Evolutionary conservation across 2,329 filamentous ascomycete species (phyloP), one percentile per base, ranked within the genome.

Genomic region (Fusarium sambucinum): DNA sequence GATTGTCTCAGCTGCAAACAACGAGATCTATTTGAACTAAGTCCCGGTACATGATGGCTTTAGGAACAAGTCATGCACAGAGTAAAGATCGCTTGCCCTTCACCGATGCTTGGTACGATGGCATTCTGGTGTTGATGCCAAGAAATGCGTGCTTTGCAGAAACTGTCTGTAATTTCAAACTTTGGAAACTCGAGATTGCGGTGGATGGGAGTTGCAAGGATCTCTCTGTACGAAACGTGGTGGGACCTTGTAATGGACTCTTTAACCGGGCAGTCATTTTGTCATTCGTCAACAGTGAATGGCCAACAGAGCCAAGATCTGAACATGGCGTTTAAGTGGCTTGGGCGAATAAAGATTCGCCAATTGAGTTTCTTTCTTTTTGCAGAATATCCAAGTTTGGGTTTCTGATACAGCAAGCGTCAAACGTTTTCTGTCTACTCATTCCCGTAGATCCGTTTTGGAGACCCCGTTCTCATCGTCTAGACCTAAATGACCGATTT

Each of bases 251-350:
- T 29, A 38, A 45, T 48, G 52, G 57, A 62, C 60, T 16, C 51
- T 64, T 47, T n/a, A 33, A 35, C 21, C 21, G 35, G 55, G 55
- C 44, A 37, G 59, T 35, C 44, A 45, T 47, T 59, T 59, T 69
- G 67, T 73, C 67, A 71, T 71, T 69, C 47, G 44, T 42, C 27
- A 46, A 51, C 37, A 40, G 23, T 57, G 46, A 69, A 51, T 70
- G 71, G 63, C 47, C 40, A 52, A 45, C 33, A 25, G 29, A 37
- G 42, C 33, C 37, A n/a, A 30, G 47, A 42, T 68, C 53, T 47
- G 25, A 32, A 19, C 27, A 53, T 52, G 40, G 35, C 37, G 46
- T 45, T 40, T 27, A 50, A 48, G 55, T 48, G 62, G 61, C 42
- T 60, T 51, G 47, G 42, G 60, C 23, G 29, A 25, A 35, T 16